Evolutionary conservation across 2,329 filamentous ascomycete species (phyloP).

Genomic region (Xylaria sp.): DNA sequence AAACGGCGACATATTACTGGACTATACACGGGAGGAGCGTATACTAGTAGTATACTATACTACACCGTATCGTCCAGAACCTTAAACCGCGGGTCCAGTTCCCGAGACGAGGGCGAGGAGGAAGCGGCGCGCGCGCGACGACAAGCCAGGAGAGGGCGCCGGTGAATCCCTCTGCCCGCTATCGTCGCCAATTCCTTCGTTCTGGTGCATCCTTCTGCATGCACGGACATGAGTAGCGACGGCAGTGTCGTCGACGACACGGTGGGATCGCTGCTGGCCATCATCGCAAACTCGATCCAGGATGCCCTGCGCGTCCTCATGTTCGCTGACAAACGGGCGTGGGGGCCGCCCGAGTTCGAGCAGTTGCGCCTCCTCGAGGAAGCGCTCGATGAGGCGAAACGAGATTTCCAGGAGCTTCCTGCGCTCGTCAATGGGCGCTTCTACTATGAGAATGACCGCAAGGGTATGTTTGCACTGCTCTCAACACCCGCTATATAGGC

Average conservation of each 20-base stretch:
- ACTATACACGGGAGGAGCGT: background rate
- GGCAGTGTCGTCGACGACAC: constrained; percentile 54
- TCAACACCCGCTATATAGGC: background rate
- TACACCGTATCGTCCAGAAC: background rate
- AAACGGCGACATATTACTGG: constrained; percentile 6
- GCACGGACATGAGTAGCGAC: constrained; percentile 52
- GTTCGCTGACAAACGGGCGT: constrained; percentile 68
- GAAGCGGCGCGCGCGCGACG: constrained; percentile 13
- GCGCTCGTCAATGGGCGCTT: constrained; percentile 65
- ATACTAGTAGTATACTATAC: background rate
- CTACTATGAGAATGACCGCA: constrained; percentile 69
- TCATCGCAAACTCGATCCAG: constrained; percentile 65
- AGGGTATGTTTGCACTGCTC: constrained; percentile 54
- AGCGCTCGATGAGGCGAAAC: constrained; percentile 68
- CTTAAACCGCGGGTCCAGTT: background rate
- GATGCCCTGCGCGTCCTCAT: constrained; percentile 65
- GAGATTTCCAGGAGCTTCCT: constrained; percentile 69
- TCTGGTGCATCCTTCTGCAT: constrained; percentile 29
- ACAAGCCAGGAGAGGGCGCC: constrained; percentile 3
- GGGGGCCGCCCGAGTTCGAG: constrained; percentile 69
- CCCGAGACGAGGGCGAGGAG: constrained; percentile 20
- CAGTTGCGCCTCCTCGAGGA: constrained; percentile 66
- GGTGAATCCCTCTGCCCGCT: constrained; percentile 10
- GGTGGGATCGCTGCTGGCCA: constrained; percentile 68
- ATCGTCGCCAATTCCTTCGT: constrained; percentile 22